Base-by-base conservation (phyloP, 805 yeast genomes). In the Saturnispora galanensis region DNA sequence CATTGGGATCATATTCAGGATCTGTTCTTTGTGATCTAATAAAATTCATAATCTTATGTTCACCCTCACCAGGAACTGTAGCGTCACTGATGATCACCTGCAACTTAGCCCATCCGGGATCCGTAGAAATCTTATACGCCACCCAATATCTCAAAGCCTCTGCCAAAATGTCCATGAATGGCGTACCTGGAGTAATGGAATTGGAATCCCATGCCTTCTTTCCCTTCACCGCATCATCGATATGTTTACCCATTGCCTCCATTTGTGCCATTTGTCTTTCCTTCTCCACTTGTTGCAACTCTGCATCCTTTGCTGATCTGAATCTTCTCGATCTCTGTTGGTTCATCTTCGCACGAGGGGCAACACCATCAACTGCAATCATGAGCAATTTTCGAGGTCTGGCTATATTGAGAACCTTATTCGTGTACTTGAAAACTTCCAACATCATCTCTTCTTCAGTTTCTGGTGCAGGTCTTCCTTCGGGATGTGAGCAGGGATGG, bases 61-160 rank as follows among this genome's bases (percentile, higher is more conserved):
- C 99, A 60, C 99, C 99, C 71, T 93, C 99, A 50, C 99, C 99
- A 1, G 99, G 98, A 11, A 90, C 97, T 0, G 95, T 81, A 29
- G 96, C 95, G 60, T 90, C 99, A 56, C 95, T 83, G 38, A 93
- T 81, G 18, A 93, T 84, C 5, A 93, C 88, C 63, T 93, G 93
- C 39, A 90, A 66, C 47, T 81, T 73, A 38, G 80, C 80, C 98
- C 98, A 93, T 31, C 94, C 96, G 2, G 96, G 95, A 58, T 93
- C 98, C 9, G 74, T 74, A 32, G 87, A 73, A 32, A 93, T 68
- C 60, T 93, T 93, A 62, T 84, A 86, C 3, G 95, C 86, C 7
- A 85, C 86, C 95, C 97, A 93, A 62, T 87, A 93, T 49, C 93
- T 70, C 50, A 93, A 68, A 4, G 93, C 81, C 30, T 69, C 68